phyloP scores from a whole-genome alignment of 2,329 filamentous ascomycete genomes.

The Zymoseptoria crescenta region DNA sequence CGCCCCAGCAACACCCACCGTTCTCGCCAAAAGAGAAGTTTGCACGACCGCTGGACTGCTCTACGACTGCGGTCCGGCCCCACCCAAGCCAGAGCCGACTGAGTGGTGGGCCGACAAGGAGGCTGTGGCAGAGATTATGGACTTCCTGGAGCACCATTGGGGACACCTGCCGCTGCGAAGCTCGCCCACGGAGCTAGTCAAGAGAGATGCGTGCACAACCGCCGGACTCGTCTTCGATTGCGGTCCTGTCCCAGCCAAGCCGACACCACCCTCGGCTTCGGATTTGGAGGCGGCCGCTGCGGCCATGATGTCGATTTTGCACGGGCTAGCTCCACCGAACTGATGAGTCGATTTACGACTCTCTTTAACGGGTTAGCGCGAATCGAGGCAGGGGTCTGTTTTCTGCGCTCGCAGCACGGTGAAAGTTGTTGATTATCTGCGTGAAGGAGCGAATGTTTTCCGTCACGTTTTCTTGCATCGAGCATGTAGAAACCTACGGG shows the following conservation, averaged over 20 bases:
- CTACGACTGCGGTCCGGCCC: neutral
- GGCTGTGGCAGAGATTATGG: neutral
- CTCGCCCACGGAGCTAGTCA: neutral
- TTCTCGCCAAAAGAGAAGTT: neutral
- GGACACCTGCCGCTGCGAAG: neutral
- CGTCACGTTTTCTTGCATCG: too few relatives aligned
- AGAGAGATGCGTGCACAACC: neutral
- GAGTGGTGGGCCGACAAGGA: neutral
- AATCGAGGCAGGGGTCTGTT: too few relatives aligned
- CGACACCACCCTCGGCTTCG: neutral
- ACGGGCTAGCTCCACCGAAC: neutral
- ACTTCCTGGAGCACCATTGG: neutral
- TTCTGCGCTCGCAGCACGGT: too few relatives aligned
- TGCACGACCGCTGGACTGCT: neutral
- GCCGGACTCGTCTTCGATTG: neutral
- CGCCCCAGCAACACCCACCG: neutral
- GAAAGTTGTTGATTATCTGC: too few relatives aligned
- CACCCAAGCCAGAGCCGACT: neutral
- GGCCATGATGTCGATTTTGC: neutral
- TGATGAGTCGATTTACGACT: neutral
- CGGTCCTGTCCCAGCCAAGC: neutral
- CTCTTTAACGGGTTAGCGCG: too few relatives aligned
- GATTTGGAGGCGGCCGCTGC: too few relatives aligned
- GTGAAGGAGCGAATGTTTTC: too few relatives aligned
- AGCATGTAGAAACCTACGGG: too few relatives aligned